Base-by-base conservation (phyloP, 2,329 filamentous ascomycete species). In the Scorias spongiosa region DNA sequence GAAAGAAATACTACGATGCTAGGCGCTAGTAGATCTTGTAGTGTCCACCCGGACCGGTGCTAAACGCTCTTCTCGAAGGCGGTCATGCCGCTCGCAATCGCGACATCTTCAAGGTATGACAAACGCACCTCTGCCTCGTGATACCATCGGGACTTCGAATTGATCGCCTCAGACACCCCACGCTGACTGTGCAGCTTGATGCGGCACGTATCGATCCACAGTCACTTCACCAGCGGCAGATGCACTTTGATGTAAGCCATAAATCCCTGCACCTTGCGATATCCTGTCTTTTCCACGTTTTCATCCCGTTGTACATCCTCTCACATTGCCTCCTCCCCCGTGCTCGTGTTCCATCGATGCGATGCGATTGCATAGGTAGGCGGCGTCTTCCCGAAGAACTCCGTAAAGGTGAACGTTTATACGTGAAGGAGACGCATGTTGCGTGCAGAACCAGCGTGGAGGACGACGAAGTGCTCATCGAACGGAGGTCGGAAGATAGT, bases 11-110 rank as follows among this genome's bases (percentile, higher is more conserved):
- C 37, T 2, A 50, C 40, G 9, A 6, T 26, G 8, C 40, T 37
- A 1, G 52, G 51, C 1, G 52, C 52, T 2, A 56, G 41, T 10
- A 56, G 43, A 29, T 54, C 53, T 40, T 54, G 52, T n/a, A 54
- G 43, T 10, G 53, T 54, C 51, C 51, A 55, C 9, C 50, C 51
- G 15, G 50, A 30, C 2, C 32, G 46, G 29, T 52, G 54, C 53
- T 51, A 55, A 5, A 42, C 34, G n/a, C 49, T 49, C n/a, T 40
- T 29, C 32, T 38, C 10, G 15, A 48, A 44, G 28, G n/a, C n/a
- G 28, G 28, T 29, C 37, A 29, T 38, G 15, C 28, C 34, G 1
- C 11, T 2, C 42, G 45, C 9, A n/a, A 28, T 29, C 6, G 29
- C 20, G 4, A 49, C 45, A 32, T 47, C 47, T 8, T 40, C 17